phyloP scores from a whole-genome alignment of 2,329 filamentous ascomycete species.

The Tolypocladium amazonense region DNA sequence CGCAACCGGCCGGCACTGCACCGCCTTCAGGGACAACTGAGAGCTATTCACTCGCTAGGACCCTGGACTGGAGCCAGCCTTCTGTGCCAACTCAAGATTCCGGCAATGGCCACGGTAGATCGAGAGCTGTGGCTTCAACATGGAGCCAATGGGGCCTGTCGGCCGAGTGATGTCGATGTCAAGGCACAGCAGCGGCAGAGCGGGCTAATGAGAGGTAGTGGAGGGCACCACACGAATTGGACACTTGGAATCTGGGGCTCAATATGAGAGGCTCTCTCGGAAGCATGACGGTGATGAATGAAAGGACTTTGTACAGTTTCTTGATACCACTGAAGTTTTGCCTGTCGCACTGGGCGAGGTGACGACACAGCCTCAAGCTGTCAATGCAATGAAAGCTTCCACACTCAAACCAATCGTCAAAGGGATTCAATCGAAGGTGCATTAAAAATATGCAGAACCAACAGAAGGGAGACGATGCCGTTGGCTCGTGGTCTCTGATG shows the following conservation, averaged over 20 bases:
- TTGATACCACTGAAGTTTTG: neutral
- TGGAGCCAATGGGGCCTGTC: constrained; percentile 51
- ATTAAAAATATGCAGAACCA: neutral
- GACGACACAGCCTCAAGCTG: neutral
- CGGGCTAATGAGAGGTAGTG: constrained; percentile 28
- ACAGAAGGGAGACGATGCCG: neutral
- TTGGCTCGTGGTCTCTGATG: neutral
- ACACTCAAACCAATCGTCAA: neutral
- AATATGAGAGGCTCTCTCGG: constrained; percentile 18
- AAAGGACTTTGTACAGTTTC: neutral
- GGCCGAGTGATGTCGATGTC: constrained; percentile 47
- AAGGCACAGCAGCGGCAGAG: constrained; percentile 53
- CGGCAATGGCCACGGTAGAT: constrained; percentile 59
- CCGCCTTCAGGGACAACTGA: constrained; percentile 46
- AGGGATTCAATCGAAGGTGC: neutral
- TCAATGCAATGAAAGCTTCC: neutral
- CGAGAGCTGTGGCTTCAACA: constrained; percentile 61
- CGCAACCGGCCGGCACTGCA: constrained; percentile 24
- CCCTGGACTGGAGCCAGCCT: constrained; percentile 68
- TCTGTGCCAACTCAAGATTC: constrained; percentile 55
- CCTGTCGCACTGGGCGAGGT: neutral
- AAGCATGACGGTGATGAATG: neutral
- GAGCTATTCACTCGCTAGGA: constrained; percentile 59
- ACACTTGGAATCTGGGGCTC: constrained; percentile 53
- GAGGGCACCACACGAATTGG: constrained; percentile 39